Base-by-base conservation (phyloP, 768 basidiomycete genomes). In the Leccinum ochraceum region DNA sequence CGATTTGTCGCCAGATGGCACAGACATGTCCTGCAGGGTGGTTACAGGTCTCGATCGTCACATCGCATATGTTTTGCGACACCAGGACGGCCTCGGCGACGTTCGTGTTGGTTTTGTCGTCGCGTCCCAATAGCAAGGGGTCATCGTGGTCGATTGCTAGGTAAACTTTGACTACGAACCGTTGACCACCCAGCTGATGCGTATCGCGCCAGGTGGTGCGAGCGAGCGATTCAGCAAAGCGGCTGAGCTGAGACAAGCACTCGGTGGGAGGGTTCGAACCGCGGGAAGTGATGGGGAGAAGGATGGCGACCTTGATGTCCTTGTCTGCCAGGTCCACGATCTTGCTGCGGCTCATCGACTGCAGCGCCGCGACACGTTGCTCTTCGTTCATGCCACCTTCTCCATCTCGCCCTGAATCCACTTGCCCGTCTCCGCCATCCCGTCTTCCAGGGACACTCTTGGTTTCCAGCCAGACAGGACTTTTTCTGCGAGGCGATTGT, bases 241-340 rank as follows among this genome's bases (percentile, higher is more conserved):
- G 46, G 3, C 56, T 26, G 6, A 87, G 78, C 37, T 79, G 74
- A 4, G 67, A 61, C 7, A 85, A 71, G 58, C 84, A 85, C 39
- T 75, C 66, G 1, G 63, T 59, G 0, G 77, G 77, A 5, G 69
- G 60, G 2, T 60, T 32, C 0, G 69, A 68, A 6, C 81, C 80
- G 1, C 80, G 76, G 8, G 85, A 86, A 1, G 85, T 86, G 64
- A 87, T 78, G 2, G 86, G 86, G 8, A 87, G 78, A 3, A 86
- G 74, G 46, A 86, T 75, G 2, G 80, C 86, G 63, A 85, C 83
- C 6, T 70, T 77, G 55, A 76, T 71, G 2, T 68, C 69, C 24
- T 71, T 67, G 0, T 68, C 58, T 6, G 68, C 62, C 8, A 86
- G 71, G 50, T 77, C 58, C 28, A 84, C 60, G 9, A 83, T 51